Conservation (phyloP, 208 protist genomes). For the Trichomonas gallinae region DNA sequence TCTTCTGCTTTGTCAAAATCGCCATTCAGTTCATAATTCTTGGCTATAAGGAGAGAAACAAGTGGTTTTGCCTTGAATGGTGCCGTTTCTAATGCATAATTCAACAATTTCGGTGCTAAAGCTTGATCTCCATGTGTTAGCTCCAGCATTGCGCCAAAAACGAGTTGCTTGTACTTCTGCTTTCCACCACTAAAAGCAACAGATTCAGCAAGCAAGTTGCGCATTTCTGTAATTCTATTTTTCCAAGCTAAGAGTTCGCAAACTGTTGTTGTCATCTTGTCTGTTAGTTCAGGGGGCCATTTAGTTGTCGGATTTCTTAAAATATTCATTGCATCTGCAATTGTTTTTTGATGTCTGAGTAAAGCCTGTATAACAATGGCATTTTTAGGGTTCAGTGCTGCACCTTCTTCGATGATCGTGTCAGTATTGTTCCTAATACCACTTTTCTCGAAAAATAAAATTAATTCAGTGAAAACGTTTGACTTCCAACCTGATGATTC, state of each 20-base stretch:
- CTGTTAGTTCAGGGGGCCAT: not conserved
- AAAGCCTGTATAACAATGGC: not conserved
- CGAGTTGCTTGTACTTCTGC: not conserved
- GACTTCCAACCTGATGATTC: not conserved
- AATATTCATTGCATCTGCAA: not conserved
- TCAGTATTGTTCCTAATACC: not conserved
- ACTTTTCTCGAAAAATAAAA: not conserved
- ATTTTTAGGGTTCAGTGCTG: not conserved
- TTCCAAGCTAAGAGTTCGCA: not conserved
- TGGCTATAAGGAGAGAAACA: not conserved
- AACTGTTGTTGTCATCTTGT: not conserved
- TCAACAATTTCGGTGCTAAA: not conserved
- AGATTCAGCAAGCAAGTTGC: not conserved
- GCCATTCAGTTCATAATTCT: not conserved
- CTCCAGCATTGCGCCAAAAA: not conserved
- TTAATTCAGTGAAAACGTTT: not conserved
- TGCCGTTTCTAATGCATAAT: not conserved
- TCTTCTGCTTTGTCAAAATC: not conserved
- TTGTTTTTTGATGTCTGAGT: not conserved
- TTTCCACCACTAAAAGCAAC: not conserved
- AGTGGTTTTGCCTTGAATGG: not conserved
- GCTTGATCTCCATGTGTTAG: not conserved
- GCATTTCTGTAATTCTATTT: not conserved
- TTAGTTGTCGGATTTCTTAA: not conserved
- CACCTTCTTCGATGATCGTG: not conserved